Conservation (phyloP, 805 yeast genomes). For the Candida nitratophila region DNA sequence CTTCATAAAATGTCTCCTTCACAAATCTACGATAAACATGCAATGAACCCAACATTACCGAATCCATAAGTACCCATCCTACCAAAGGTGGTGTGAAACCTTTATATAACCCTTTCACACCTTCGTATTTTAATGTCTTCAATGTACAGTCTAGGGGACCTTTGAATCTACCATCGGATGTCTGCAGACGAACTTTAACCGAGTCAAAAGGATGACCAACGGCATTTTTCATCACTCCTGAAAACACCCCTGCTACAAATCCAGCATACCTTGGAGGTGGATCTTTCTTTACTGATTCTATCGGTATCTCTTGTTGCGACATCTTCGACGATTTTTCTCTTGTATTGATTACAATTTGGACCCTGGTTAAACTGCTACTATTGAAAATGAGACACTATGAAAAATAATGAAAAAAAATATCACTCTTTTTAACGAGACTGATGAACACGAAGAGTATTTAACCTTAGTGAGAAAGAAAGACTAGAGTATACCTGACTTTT, state of each 20-base stretch:
- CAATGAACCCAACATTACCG: slow-evolving; percentile 81
- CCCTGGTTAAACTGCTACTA: too few relatives aligned
- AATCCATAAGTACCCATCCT: slow-evolving; percentile 94
- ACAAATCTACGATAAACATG: slow-evolving; percentile 68
- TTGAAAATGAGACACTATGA: too few relatives aligned
- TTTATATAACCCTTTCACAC: slow-evolving; percentile 71
- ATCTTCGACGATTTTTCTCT: neutral
- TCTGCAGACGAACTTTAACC: slow-evolving; percentile 78
- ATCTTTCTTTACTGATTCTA: slow-evolving; percentile 7
- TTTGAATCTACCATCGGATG: slow-evolving; percentile 62
- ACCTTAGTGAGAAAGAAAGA: too few relatives aligned
- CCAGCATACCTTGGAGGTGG: slow-evolving; percentile 57
- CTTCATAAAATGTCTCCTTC: slow-evolving; percentile 55
- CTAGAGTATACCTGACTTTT: too few relatives aligned
- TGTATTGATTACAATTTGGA: neutral
- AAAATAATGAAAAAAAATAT: too few relatives aligned
- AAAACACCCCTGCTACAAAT: slow-evolving; percentile 81
- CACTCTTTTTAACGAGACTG: too few relatives aligned
- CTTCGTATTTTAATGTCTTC: slow-evolving; percentile 69
- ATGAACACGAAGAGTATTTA: too few relatives aligned
- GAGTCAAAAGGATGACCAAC: slow-evolving; percentile 96
- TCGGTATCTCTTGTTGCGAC: neutral
- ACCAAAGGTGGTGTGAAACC: slow-evolving; percentile 91
- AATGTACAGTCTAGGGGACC: slow-evolving; percentile 79
- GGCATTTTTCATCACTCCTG: slow-evolving; percentile 79